Evolutionary conservation across 2,329 filamentous ascomycete genomes (phyloP).

Genomic region (Claviceps paspali): DNA sequence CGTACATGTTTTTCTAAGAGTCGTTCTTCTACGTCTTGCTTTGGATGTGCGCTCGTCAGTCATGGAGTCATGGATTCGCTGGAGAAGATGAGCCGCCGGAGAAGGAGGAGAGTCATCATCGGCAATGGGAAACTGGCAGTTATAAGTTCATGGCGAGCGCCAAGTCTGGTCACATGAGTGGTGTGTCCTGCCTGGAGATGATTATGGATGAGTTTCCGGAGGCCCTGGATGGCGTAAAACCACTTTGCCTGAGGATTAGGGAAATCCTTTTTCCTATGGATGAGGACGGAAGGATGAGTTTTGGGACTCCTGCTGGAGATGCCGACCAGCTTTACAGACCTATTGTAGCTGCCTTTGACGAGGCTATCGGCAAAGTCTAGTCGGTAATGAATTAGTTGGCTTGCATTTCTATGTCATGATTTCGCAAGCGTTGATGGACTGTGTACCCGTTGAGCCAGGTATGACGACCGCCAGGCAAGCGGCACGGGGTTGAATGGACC

Average conservation of each 20-base stretch:
- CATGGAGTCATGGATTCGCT: conserved; percentile 4
- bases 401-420: too few species aligned
- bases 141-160: conserved; percentile 2
- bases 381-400: too few species aligned
- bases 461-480: too few species aligned
- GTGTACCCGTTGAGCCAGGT: too few species aligned
- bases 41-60: conserved; percentile 8
- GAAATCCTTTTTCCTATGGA: conserved; percentile 5
- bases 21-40: conserved; percentile 7
- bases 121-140: conserved; percentile 6
- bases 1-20: conserved; percentile 6
- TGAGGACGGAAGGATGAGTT: conserved; percentile 1
- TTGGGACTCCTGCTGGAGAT: conserved; percentile 7
- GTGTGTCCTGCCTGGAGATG: neutral
- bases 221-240: conserved; percentile 7
- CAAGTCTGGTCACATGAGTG: conserved; percentile 6
- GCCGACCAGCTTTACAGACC: conserved; percentile 7
- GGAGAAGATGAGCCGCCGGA: neutral
- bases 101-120: neutral
- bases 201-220: conserved; percentile 9
- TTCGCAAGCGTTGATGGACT: too few species aligned
- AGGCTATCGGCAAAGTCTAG: neutral
- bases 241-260: conserved; percentile 8
- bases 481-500: too few species aligned
- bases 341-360: conserved; percentile 7